Conservation (phyloP, 352 stramenopile genomes). For the Pythium diclinum region DNA sequence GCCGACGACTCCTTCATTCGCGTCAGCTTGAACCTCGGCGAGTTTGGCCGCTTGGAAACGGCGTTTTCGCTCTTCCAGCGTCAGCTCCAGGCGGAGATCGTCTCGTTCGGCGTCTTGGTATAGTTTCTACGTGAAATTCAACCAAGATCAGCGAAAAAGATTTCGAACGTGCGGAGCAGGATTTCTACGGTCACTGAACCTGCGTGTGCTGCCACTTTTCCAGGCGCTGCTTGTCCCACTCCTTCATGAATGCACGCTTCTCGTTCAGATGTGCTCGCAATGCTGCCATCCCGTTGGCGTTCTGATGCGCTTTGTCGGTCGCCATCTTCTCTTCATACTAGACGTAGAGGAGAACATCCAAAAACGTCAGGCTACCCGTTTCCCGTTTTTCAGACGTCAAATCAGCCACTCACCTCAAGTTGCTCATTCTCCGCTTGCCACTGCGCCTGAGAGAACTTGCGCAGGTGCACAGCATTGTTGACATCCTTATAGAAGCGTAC, state of each 20-base stretch:
- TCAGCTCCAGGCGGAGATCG: constrained; percentile 59
- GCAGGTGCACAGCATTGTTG: constrained; percentile 64
- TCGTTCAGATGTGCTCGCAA: constrained; percentile 52
- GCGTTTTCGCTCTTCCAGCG: constrained; percentile 43
- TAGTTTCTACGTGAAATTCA: constrained; percentile 24
- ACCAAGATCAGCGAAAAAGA: neutral
- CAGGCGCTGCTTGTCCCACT: constrained; percentile 58
- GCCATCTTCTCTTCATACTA: constrained; percentile 37
- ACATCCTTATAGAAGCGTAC: constrained; percentile 58
- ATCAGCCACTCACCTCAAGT: constrained; percentile 28
- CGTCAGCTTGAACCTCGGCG: constrained; percentile 36
- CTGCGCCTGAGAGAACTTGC: constrained; percentile 58
- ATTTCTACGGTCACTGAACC: constrained; percentile 24
- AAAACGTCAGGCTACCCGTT: neutral
- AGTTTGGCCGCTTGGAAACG: constrained; percentile 32
- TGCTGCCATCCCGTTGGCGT: constrained; percentile 26
- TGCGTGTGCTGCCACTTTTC: constrained; percentile 55
- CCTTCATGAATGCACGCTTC: constrained; percentile 52
- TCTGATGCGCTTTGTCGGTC: constrained; percentile 23
- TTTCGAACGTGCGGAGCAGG: neutral
- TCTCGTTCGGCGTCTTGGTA: constrained; percentile 40
- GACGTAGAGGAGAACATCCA: neutral
- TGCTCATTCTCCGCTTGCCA: constrained; percentile 52
- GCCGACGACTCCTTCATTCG: constrained; percentile 35
- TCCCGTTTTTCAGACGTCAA: neutral